Base-by-base conservation (phyloP, 106 monocot genomes). In the Acorus gramineus region DNA sequence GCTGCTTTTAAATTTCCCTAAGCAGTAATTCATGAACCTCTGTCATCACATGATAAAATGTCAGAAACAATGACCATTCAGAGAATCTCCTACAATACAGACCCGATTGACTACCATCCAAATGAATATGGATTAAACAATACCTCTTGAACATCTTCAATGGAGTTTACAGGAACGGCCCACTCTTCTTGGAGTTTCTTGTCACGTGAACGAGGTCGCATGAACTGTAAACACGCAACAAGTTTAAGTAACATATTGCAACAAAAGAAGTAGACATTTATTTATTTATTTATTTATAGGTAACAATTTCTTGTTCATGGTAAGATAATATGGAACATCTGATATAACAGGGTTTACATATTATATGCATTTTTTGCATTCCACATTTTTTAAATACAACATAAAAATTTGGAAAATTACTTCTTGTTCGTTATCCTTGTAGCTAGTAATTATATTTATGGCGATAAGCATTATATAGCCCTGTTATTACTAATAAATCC, bases 101-200 rank as follows among this genome's bases (percentile, higher is more conserved):
- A 28, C 28, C 0, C 28, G 28, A 28, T 28, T 28, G 28, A 28
- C 28, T 28, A 11, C 44, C 52, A 14, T 43, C 51, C 42, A 9
- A 44, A 14, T 4, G 8, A 50, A 49, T 2, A 4, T n/a, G 44
- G 53, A 28, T n/a, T 5, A 56, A 0, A 14, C 53, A 13, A 3
- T 50, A 93, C 93, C 82, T 93, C 80, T 56, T 76, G 50, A 42
- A 93, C 74, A 68, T 89, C 89, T 60, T 86, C 85, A 51, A 83
- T 4, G 66, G 82, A 81, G 74, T 81, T 93, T 47, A 93, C 44
- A 63, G 89, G 85, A 44, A 71, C 46, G 11, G 76, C 93, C 93
- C 93, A 93, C 70, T 93, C 93, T 60, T 93, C 82, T 74, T 89
- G 93, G 61, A 93, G 81, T 60, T 89, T 93, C 69, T 89, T 93